phyloP scores from a whole-genome alignment of 2,329 filamentous ascomycete species.

The Coniella vitis region DNA sequence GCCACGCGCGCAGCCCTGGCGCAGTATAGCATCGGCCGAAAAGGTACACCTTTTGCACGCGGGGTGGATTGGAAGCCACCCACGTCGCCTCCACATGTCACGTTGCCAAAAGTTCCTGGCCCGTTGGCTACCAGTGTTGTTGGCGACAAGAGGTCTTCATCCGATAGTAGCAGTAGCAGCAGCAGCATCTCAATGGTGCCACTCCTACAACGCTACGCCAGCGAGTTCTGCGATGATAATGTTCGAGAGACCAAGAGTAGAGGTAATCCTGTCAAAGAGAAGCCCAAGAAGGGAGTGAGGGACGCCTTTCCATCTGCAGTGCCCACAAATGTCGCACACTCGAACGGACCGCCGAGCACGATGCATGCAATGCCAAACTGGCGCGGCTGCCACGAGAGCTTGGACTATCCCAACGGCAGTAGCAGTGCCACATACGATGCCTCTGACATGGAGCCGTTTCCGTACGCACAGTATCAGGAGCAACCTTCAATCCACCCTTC shows the following conservation, averaged over 20 bases:
- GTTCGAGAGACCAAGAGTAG: neutral
- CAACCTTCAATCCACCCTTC: constrained; percentile 33
- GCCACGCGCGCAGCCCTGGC: neutral
- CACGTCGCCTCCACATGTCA: neutral
- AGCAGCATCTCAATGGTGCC: neutral
- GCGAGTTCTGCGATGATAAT: constrained; percentile 1
- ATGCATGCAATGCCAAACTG: constrained; percentile 11
- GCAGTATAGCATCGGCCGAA: neutral
- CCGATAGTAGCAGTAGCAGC: neutral
- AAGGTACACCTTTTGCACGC: neutral
- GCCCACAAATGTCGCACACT: neutral
- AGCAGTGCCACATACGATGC: constrained; percentile 20
- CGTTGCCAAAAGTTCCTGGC: neutral
- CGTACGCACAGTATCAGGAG: constrained; percentile 32
- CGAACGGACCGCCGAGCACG: constrained; percentile 2
- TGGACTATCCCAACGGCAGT: constrained; percentile 23
- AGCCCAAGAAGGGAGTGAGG: neutral
- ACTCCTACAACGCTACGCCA: neutral
- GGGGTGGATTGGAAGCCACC: neutral
- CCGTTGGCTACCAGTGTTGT: neutral
- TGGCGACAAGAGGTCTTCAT: neutral
- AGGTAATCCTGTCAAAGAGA: neutral
- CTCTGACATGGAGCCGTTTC: constrained; percentile 37
- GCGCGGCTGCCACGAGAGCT: constrained; percentile 9
- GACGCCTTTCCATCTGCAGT: neutral